Percentiles rank a stretch among this genome's conserved stretches.
These are phyloP conservation scores for Avena sativa DNA, from an alignment of 176 grass and related monocot genomes.

Conservation along the genomic window DNA sequence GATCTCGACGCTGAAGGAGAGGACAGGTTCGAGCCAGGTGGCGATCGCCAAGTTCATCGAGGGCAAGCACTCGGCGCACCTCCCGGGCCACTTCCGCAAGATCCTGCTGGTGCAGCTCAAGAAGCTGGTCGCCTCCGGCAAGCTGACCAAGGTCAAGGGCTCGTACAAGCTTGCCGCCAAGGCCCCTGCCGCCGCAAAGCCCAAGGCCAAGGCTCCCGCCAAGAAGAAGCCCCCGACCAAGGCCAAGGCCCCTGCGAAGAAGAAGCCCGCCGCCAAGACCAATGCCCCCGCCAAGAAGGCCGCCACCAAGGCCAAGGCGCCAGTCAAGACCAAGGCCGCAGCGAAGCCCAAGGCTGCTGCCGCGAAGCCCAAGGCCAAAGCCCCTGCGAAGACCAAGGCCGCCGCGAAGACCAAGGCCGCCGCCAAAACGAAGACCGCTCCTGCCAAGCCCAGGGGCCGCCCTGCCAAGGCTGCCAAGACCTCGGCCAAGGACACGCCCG, in stretches of 20 bases:
- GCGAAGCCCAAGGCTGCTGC: not conserved
- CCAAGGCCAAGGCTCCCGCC: constrained; percentile 18
- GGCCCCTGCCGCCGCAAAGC: not conserved
- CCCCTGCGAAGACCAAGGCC: not conserved
- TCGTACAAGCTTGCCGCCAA: constrained; percentile 62
- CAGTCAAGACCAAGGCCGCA: not conserved
- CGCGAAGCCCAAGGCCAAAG: not conserved
- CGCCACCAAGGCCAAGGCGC: not conserved
- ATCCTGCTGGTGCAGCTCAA: constrained; percentile 59
- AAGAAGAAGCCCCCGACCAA: not conserved
- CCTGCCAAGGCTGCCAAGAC: constrained; percentile 58
- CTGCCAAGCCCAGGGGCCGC: constrained; percentile 1
- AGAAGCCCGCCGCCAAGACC: constrained; percentile 52
- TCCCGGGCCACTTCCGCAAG: constrained; percentile 67
- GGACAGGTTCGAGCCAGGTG: constrained; percentile 65
- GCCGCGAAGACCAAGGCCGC: not conserved
- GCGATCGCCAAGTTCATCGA: constrained; percentile 78
- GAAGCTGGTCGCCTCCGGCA: constrained; percentile 66
- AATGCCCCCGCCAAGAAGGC: constrained; percentile 12
- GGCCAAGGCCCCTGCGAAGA: not conserved
- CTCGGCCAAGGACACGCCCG: constrained; percentile 47
- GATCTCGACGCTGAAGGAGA: constrained; percentile 67
- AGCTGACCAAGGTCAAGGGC: constrained; percentile 74
- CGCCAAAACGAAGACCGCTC: not conserved
- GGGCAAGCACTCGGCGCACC: constrained; percentile 69